Percentiles rank a stretch among this genome's conserved stretches.
These are phyloP conservation scores for Cenchrus americanus DNA, from an alignment of 176 grass and related monocot genomes.

Conservation along the genomic window DNA sequence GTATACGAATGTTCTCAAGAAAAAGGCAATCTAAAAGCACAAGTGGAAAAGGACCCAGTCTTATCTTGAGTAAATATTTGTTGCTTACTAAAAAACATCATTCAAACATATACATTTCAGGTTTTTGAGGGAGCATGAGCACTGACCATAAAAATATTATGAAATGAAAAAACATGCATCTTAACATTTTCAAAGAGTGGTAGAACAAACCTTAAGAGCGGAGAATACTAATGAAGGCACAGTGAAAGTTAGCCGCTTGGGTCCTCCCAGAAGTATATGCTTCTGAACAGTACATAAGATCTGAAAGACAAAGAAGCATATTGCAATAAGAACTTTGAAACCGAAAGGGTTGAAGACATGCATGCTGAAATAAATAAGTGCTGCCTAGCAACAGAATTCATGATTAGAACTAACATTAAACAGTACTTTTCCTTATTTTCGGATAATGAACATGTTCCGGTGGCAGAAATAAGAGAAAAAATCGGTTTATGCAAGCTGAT, in stretches of 20 bases:
- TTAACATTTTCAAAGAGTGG: conserved; percentile 19
- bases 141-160: neutral
- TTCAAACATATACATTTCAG: neutral
- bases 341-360: conserved; percentile 16
- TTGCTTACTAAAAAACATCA: conserved; percentile 19
- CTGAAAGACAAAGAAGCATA: conserved; percentile 55
- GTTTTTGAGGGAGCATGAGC: conserved; percentile 13
- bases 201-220: conserved; percentile 77
- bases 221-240: conserved; percentile 89
- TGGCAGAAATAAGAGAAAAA: neutral
- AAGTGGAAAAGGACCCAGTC: neutral
- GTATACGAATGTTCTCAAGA: neutral
- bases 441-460: neutral
- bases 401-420: conserved; percentile 7
- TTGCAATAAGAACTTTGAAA: conserved; percentile 44
- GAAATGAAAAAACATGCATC: neutral
- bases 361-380: conserved; percentile 15
- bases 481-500: conserved; percentile 23
- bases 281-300: conserved; percentile 95
- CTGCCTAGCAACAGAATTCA: conserved; percentile 15
- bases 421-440: neutral
- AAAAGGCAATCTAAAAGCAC: neutral
- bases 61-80: neutral
- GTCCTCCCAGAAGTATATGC: conserved; percentile 94
- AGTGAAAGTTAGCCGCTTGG: conserved; percentile 85